phyloP scores from a whole-genome alignment of 1,284 basidiomycete species.

The Cutaneotrichosporon arboriforme region DNA sequence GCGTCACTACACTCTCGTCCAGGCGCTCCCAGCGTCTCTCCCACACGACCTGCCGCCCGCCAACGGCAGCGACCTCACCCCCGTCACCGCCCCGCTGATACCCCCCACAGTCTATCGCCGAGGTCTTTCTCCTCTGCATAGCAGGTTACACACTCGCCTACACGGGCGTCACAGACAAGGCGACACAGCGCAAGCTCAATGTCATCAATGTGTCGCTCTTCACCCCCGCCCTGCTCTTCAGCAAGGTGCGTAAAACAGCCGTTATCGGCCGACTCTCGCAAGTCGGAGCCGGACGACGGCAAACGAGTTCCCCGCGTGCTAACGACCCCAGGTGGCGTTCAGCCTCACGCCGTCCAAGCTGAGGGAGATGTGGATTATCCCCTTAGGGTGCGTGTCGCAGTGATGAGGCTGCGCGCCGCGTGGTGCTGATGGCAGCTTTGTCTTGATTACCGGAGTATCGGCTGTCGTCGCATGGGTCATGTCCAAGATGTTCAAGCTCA shows the following conservation, averaged over 20 bases:
- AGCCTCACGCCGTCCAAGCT: constrained; percentile 61
- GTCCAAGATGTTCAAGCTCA: constrained; percentile 45
- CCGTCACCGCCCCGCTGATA: neutral
- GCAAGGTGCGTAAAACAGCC: constrained; percentile 88
- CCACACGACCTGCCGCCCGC: neutral
- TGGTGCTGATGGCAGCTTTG: constrained; percentile 50
- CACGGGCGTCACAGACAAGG: constrained; percentile 77
- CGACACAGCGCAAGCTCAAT: constrained; percentile 69
- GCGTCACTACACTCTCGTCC: neutral
- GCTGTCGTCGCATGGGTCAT: constrained; percentile 47
- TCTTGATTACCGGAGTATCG: constrained; percentile 63
- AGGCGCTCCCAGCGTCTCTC: too few species aligned
- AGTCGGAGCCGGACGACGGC: too few species aligned
- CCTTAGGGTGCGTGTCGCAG: constrained; percentile 59
- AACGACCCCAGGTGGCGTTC: constrained; percentile 40
- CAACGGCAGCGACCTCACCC: neutral
- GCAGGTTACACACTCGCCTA: constrained; percentile 78
- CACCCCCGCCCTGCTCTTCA: constrained; percentile 86
- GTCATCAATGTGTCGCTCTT: constrained; percentile 65
- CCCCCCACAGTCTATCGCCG: constrained; percentile 66
- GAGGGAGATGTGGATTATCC: constrained; percentile 84
- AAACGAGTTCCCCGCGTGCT: neutral
- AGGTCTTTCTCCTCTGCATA: constrained; percentile 80
- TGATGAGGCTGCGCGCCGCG: neutral
- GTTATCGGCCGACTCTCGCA: too few species aligned